phyloP scores from a whole-genome alignment of 2,329 filamentous ascomycete species.

The Talaromyces funiculosus region DNA sequence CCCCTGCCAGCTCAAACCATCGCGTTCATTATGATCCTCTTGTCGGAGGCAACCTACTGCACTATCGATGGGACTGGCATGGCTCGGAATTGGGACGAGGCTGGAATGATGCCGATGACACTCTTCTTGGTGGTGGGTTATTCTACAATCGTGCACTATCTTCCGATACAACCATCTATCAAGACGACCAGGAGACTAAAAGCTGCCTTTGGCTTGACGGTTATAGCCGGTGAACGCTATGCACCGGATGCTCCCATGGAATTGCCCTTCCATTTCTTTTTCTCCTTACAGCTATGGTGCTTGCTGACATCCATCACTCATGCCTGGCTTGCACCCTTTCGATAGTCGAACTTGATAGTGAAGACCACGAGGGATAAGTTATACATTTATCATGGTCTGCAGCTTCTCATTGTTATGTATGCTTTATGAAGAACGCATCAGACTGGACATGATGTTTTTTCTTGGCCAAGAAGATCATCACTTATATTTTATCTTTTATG shows the following conservation, averaged over 20 bases:
- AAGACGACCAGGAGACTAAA: conserved; percentile 10
- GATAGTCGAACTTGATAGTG: neutral
- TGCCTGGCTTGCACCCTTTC: neutral
- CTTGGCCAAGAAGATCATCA: conserved; percentile 3
- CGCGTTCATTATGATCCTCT: conserved; percentile 10
- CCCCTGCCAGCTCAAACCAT: neutral
- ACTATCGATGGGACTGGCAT: conserved; percentile 14
- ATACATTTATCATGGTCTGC: neutral
- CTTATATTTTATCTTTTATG: conserved; percentile 17
- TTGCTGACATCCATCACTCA: neutral
- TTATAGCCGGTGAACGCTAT: neutral
- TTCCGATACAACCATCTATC: conserved; percentile 6
- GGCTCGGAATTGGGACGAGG: conserved; percentile 3
- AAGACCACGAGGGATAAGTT: neutral
- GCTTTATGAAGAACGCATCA: neutral
- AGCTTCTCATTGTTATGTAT: conserved; percentile 6
- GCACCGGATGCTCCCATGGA: neutral
- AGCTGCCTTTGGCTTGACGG: conserved; percentile 14
- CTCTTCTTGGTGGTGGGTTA: neutral
- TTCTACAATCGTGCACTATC: conserved; percentile 8
- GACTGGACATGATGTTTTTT: conserved; percentile 2
- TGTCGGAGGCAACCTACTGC: conserved; percentile 12
- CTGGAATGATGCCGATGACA: neutral
- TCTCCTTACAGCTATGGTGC: neutral
- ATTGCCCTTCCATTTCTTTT: neutral